These are phyloP conservation scores for Tulasnella sp. DNA, from an alignment of 768 basidiomycete genomes.

Conservation along the genomic window DNA sequence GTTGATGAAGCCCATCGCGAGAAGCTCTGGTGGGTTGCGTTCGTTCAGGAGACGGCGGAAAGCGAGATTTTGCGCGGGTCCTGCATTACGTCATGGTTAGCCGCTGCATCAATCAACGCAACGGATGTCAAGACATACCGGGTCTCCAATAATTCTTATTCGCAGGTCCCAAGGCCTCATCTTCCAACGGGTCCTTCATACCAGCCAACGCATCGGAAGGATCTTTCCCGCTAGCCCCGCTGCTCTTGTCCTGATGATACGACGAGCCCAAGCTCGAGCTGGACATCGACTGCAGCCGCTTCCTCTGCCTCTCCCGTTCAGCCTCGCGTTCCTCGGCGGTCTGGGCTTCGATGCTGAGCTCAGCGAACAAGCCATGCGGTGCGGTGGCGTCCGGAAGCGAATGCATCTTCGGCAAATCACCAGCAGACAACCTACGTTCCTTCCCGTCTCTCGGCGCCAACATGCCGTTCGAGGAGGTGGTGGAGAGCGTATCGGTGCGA, in stretches of 20 bases:
- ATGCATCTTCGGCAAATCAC: conserved; percentile 26
- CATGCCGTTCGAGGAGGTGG: conserved; percentile 18
- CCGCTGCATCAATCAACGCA: background rate
- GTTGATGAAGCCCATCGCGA: conserved; percentile 77
- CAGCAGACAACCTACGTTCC: conserved; percentile 60
- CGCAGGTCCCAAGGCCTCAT: conserved; percentile 65
- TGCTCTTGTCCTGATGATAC: conserved; percentile 19
- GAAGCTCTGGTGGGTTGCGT: conserved; percentile 78
- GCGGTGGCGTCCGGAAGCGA: conserved; percentile 26
- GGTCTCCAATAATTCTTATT: conserved; percentile 81
- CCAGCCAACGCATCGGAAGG: conserved; percentile 45
- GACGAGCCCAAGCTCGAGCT: conserved; percentile 24
- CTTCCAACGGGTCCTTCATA: conserved; percentile 40
- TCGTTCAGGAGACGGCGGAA: conserved; percentile 55
- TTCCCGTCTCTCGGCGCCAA: conserved; percentile 58
- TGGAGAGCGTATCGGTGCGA: conserved; percentile 14
- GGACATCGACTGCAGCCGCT: conserved; percentile 25
- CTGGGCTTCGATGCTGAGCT: conserved; percentile 39
- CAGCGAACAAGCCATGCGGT: conserved; percentile 29
- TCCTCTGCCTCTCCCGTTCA: conserved; percentile 30
- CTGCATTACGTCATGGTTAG: conserved; percentile 10
- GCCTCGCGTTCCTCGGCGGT: conserved; percentile 46
- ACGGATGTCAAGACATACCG: conserved; percentile 49
- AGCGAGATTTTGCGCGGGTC: conserved; percentile 48
- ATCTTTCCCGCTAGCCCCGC: conserved; percentile 42